Evolutionary conservation across 768 basidiomycete species (phyloP).

Genomic region (Auricularia heimuer): DNA sequence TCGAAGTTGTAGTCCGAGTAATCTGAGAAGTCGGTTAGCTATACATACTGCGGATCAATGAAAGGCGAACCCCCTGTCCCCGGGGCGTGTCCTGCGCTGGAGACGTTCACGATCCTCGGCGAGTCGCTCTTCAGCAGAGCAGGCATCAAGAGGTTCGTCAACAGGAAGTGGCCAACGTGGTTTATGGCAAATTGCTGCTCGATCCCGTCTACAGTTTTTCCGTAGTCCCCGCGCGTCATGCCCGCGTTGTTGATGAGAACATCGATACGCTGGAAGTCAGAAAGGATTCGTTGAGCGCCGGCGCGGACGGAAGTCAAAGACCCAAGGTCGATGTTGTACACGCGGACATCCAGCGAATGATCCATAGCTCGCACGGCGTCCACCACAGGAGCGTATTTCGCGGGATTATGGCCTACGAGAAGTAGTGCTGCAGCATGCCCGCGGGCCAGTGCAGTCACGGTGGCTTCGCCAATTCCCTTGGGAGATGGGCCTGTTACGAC

Average conservation of each 20-base stretch:
- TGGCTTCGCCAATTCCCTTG: not conserved
- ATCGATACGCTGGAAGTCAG: not conserved
- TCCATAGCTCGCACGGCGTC: not conserved
- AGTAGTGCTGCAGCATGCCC: not conserved
- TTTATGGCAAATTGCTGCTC: not conserved
- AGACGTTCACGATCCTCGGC: not conserved
- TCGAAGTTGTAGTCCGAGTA: not conserved
- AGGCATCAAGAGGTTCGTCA: not conserved
- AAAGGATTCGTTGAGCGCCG: not conserved
- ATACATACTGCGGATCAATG: not conserved
- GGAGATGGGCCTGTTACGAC: not conserved
- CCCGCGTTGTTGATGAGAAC: not conserved
- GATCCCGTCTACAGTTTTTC: not conserved
- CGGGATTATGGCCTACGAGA: not conserved
- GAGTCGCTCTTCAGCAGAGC: not conserved
- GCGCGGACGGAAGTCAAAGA: not conserved
- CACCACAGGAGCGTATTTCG: not conserved
- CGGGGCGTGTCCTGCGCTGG: not conserved
- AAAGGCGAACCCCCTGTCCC: not conserved
- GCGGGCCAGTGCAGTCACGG: not conserved
- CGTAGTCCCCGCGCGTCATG: not conserved
- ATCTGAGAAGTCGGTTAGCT: not conserved
- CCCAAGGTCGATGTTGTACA: not conserved
- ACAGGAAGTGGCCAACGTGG: not conserved
- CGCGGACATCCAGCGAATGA: not conserved